Evolutionary conservation across 163 green algal genomes (phyloP).

Genomic region (Chlamydomonas reinhardtii): DNA sequence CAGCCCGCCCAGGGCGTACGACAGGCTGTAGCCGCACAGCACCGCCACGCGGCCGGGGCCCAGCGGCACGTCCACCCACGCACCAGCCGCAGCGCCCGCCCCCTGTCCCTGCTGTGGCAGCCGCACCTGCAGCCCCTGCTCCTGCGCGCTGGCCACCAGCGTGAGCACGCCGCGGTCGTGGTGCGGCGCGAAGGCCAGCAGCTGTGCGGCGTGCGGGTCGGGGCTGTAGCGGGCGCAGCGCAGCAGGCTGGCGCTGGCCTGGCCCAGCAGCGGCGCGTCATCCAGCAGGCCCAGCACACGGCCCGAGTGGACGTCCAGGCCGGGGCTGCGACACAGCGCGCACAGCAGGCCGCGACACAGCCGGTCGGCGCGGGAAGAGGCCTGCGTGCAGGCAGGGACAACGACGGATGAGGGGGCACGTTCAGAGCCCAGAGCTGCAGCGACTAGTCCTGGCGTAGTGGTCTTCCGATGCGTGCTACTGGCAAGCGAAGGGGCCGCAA

Average conservation of each 20-base stretch:
- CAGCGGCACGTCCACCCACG: slow-evolving; percentile 5
- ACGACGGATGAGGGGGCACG: no score
- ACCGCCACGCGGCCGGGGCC: neutral
- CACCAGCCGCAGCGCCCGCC: neutral
- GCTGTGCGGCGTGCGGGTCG: no score
- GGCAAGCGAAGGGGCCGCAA: no score
- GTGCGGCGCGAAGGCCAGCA: neutral
- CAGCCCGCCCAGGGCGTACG: neutral
- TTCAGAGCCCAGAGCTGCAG: no score
- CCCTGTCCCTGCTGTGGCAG: neutral
- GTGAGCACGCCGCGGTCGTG: slow-evolving; percentile 17
- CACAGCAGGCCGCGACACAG: neutral
- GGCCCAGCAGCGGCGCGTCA: neutral
- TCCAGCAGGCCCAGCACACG: neutral
- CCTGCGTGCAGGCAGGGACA: no score
- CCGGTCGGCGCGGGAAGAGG: no score
- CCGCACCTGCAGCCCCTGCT: neutral
- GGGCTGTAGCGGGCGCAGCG: neutral
- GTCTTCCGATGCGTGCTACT: no score
- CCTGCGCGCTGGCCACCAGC: neutral
- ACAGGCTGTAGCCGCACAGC: slow-evolving; percentile 8
- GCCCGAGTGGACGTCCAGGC: neutral
- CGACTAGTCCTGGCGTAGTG: no score
- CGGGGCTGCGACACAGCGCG: neutral
- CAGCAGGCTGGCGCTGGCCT: neutral